These are phyloP conservation scores for Mrakia gelida DNA, from an alignment of 768 basidiomycete species.

Conservation along the genomic window DNA sequence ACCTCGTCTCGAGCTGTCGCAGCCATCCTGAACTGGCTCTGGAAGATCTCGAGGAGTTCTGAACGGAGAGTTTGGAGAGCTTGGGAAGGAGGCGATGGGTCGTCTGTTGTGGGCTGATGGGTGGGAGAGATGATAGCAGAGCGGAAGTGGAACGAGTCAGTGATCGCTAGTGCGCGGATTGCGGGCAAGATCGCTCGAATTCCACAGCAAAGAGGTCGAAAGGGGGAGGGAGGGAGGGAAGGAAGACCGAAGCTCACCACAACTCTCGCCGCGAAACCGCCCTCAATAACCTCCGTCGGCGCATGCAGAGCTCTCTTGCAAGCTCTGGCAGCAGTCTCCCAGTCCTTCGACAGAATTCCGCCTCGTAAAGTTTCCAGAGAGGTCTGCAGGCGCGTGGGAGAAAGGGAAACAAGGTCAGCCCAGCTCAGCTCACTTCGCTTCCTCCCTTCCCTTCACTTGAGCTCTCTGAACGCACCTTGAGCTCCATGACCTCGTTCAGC, in stretches of 20 bases:
- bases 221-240: conserved; percentile 53
- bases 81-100: conserved; percentile 77
- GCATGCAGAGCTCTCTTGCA: conserved; percentile 87
- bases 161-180: no score
- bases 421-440: neutral
- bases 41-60: conserved; percentile 70
- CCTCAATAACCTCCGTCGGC: conserved; percentile 68
- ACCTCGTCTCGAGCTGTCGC: conserved; percentile 75
- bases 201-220: no score
- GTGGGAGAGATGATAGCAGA: no score
- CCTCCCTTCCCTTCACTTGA: neutral
- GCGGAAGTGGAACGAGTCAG: no score
- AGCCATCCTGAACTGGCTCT: conserved; percentile 73
- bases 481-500: conserved; percentile 87
- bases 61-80: conserved; percentile 71
- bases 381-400: neutral
- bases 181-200: no score
- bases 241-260: conserved; percentile 59
- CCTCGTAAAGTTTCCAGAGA: conserved; percentile 42
- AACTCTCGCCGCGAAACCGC: conserved; percentile 76
- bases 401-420: conserved; percentile 8
- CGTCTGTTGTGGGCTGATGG: conserved; percentile 78
- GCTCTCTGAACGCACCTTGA: conserved; percentile 60
- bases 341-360: conserved; percentile 74
- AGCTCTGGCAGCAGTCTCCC: conserved; percentile 90